Conservation (phyloP, 371 early-diverging fungal species). For the Mucor mucedo region DNA sequence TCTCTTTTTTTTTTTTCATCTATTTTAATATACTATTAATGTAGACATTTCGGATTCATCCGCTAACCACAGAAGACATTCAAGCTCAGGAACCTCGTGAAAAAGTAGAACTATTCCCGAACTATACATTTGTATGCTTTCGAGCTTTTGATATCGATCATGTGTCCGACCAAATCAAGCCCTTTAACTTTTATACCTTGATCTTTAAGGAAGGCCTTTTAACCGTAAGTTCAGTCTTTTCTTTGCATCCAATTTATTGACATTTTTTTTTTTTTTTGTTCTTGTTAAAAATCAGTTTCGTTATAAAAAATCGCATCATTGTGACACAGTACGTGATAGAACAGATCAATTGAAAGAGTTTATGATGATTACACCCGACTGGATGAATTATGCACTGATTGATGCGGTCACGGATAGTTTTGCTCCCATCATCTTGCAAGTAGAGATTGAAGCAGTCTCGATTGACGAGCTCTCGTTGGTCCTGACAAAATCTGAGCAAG, state of each 20-base stretch:
- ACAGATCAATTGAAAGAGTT: constrained; percentile 44
- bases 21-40: not conserved
- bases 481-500: constrained; percentile 71
- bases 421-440: constrained; percentile 71
- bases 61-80: constrained; percentile 78
- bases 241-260: not conserved
- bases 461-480: constrained; percentile 89
- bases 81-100: constrained; percentile 74
- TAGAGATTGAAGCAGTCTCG: constrained; percentile 85
- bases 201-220: constrained; percentile 71
- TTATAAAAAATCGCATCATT: constrained; percentile 38
- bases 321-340: constrained; percentile 39
- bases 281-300: constrained; percentile 35
- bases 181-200: constrained; percentile 83
- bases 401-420: constrained; percentile 85
- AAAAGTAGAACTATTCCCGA: constrained; percentile 75
- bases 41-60: constrained; percentile 69
- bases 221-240: constrained; percentile 45
- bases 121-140: constrained; percentile 73
- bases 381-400: constrained; percentile 83
- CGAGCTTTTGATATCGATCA: constrained; percentile 71
- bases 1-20: not conserved
- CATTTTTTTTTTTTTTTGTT: too few species aligned
- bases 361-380: constrained; percentile 62
- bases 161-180: constrained; percentile 46